Percentiles rank a stretch among this genome's conserved stretches.
phyloP scores from a whole-genome alignment of 257 asterid genomes.

The Petrea volubilis region DNA sequence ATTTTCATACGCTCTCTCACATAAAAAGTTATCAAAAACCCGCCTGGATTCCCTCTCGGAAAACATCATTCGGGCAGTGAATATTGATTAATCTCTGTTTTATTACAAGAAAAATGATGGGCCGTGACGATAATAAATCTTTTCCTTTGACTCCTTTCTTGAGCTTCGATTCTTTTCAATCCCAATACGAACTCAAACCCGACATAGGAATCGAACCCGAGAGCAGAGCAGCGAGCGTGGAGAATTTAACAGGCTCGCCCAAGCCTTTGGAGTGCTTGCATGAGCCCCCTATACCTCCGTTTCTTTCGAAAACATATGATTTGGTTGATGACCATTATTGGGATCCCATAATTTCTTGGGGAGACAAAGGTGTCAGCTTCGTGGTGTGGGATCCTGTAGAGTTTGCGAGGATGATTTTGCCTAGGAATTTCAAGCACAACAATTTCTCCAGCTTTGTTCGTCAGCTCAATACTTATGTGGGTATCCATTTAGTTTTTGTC shows the following conservation, averaged over 20 bases:
- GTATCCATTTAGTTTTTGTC: conserved; percentile 43
- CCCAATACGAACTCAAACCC: conserved; percentile 4
- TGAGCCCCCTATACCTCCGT: conserved; percentile 52
- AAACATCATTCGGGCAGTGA: neutral
- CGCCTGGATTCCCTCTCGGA: neutral
- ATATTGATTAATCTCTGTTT: neutral
- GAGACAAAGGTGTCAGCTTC: conserved; percentile 49
- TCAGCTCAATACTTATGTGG: conserved; percentile 81
- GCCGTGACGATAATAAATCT: conserved; percentile 22
- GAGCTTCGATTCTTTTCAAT: conserved; percentile 14
- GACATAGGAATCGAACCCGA: neutral
- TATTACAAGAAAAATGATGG: conserved; percentile 20
- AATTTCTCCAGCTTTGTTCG: conserved; percentile 78
- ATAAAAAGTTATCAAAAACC: neutral
- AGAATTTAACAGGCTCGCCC: conserved; percentile 24
- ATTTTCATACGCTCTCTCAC: neutral
- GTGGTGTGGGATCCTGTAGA: conserved; percentile 73
- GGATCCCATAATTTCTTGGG: conserved; percentile 59
- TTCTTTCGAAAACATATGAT: conserved; percentile 61
- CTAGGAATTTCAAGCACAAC: conserved; percentile 67
- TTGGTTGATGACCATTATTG: conserved; percentile 53
- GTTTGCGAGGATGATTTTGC: conserved; percentile 50
- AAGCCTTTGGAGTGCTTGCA: conserved; percentile 55
- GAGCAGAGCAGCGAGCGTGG: neutral
- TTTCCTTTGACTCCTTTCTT: neutral